These are phyloP conservation scores for Exophiala viscosa DNA, from an alignment of 2,329 filamentous ascomycete species.

Conservation along the genomic window DNA sequence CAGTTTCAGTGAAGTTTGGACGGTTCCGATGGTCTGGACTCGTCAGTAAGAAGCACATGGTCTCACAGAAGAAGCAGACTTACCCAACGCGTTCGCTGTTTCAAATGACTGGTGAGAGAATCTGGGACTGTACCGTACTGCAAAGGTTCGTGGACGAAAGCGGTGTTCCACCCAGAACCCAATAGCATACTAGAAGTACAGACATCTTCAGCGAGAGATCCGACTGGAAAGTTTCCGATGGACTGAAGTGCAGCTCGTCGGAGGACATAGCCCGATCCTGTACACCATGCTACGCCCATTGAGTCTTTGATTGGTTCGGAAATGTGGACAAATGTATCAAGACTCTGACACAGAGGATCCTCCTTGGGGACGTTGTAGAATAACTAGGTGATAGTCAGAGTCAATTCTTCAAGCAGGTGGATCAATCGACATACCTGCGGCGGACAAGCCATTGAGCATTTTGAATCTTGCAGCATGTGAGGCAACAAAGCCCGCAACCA, in stretches of 20 bases:
- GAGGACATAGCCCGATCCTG: constrained; percentile 30
- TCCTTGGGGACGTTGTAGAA: constrained; percentile 29
- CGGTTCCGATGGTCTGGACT: constrained; percentile 34
- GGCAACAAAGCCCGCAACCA: constrained; percentile 30
- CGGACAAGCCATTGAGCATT: constrained; percentile 26
- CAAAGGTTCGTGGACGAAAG: constrained; percentile 28
- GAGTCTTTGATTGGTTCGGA: constrained; percentile 30
- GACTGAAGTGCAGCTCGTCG: constrained; percentile 28
- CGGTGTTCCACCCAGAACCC: constrained; percentile 29
- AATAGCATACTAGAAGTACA: constrained; percentile 27
- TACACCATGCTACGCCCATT: constrained; percentile 30
- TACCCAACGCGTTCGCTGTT: constrained; percentile 37
- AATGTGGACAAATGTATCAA: constrained; percentile 26
- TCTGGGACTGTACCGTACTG: constrained; percentile 33
- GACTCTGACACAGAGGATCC: constrained; percentile 28
- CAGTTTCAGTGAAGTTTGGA: constrained; percentile 54
- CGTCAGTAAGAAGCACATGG: constrained; percentile 5
- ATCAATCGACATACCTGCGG: constrained; percentile 22
- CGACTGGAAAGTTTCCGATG: constrained; percentile 30
- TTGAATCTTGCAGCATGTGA: constrained; percentile 26
- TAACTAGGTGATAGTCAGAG: constrained; percentile 21
- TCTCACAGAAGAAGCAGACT: constrained; percentile 4
- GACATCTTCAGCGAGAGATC: constrained; percentile 31
- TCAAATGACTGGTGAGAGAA: constrained; percentile 36
- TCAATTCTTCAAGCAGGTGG: no score